A percentile compares a stretch with the other conserved stretches of the same genome.
Conservation (phyloP, 1,284 basidiomycete genomes). For the Pseudozyma tsukubaensis region DNA sequence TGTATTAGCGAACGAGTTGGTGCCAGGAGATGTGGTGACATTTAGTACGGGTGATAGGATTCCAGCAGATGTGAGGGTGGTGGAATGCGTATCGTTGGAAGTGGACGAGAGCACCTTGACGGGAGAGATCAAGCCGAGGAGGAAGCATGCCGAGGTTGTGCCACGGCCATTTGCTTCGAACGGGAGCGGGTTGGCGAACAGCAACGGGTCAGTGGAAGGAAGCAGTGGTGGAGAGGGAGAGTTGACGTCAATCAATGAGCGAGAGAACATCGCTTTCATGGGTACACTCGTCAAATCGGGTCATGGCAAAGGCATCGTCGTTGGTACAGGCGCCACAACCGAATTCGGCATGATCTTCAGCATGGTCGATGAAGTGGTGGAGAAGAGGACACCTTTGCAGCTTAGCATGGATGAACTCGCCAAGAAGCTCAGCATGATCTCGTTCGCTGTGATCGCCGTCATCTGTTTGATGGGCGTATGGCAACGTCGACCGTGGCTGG, state of each 20-base stretch:
- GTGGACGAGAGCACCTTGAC: slow-evolving; percentile 95
- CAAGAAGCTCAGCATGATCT: slow-evolving; percentile 86
- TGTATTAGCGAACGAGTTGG: slow-evolving; percentile 90
- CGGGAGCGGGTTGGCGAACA: background rate
- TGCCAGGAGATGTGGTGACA: slow-evolving; percentile 91
- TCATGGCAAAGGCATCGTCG: slow-evolving; percentile 85
- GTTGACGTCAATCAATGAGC: slow-evolving; percentile 77
- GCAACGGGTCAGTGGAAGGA: background rate
- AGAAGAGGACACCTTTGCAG: slow-evolving; percentile 92
- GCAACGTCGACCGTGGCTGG: slow-evolving; percentile 89
- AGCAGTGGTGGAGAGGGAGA: background rate
- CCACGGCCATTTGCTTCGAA: slow-evolving; percentile 48
- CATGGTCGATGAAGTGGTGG: slow-evolving; percentile 98
- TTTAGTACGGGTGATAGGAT: slow-evolving; percentile 90
- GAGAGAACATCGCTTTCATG: slow-evolving; percentile 93
- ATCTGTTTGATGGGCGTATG: slow-evolving; percentile 91
- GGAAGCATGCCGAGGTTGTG: slow-evolving; percentile 75
- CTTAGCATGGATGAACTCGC: slow-evolving; percentile 96
- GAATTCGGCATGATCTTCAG: slow-evolving; percentile 97
- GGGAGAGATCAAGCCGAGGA: slow-evolving; percentile 86
- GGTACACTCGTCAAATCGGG: slow-evolving; percentile 94
- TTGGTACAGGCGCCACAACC: slow-evolving; percentile 87
- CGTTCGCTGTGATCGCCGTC: slow-evolving; percentile 90
- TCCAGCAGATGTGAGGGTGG: slow-evolving; percentile 89
- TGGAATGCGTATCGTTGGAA: slow-evolving; percentile 83